Evolutionary conservation across 441 rosid species (phyloP), one percentile per base, ranked within the genome.

Genomic region (Gossypium schwendimanii): DNA sequence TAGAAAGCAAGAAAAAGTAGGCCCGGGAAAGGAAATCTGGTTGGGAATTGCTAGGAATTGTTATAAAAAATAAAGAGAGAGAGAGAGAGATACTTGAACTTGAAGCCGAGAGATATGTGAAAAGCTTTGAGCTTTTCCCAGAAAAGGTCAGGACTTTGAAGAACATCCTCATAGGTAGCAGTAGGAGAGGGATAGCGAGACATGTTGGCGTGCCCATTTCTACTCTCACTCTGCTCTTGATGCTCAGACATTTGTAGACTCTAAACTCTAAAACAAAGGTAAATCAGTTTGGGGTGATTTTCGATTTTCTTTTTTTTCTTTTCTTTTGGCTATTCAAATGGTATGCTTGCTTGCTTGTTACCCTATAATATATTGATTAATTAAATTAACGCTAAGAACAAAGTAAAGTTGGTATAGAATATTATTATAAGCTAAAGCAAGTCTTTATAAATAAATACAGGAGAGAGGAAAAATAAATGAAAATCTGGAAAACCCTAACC

Each of bases 51-150:
- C 0, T 41, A 3, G 62, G 63, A 52, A 47, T 11, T 47, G 52
- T 47, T 20, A 55, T 4, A 15, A 50, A 50, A 14, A 4, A 50
- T 12, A 4, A 4, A 14, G 6, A 3, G 24, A 69, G 14, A 62
- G 41, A 2, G 24, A 69, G 17, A 58, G 44, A 71, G 91, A 81
- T 49, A 90, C 98, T 76, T 80, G 81, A 91, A 82, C 73, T 84
- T 85, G 70, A 81, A 72, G 60, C 82, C 87, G 67, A 80, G 74
- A 0, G 83, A 79, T 23, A 70, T 74, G 62, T 85, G 89, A 45
- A 89, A 83, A 80, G 84, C 82, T 59, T 63, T 70, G 70, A 94
- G 89, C 82, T 86, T 88, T 71, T 84, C 90, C 90, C 87, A 84
- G 84, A 91, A 94, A 82, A 90, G 91, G 58, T 78, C 85, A 3